A percentile compares a stretch with the other conserved stretches of the same genome.
These are phyloP conservation scores for Talaromyces islandicus DNA, from an alignment of 2,329 filamentous ascomycete genomes.

Conservation along the genomic window DNA sequence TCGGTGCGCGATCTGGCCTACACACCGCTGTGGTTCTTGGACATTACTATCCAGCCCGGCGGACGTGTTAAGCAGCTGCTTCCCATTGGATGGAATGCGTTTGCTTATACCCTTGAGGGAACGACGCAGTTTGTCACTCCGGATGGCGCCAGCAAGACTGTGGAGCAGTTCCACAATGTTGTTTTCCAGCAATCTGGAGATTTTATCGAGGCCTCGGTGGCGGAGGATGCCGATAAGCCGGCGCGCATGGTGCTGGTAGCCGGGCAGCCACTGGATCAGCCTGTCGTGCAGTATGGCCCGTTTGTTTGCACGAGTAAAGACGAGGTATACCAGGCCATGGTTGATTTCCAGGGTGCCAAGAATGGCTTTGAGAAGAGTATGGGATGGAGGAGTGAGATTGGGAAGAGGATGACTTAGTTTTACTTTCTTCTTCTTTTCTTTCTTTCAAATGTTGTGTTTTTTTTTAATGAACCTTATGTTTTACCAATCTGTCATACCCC, in stretches of 20 bases:
- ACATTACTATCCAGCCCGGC: slow-evolving; percentile 73
- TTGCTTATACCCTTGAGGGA: slow-evolving; percentile 79
- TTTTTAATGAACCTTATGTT: neutral
- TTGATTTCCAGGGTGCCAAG: slow-evolving; percentile 64
- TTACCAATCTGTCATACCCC: neutral
- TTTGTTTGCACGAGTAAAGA: slow-evolving; percentile 71
- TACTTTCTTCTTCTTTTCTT: too few relatives aligned
- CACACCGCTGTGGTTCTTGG: slow-evolving; percentile 94
- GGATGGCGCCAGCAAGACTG: slow-evolving; percentile 23
- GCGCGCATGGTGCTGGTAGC: slow-evolving; percentile 60
- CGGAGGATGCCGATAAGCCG: slow-evolving; percentile 55
- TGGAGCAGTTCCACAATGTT: slow-evolving; percentile 71
- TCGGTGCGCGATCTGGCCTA: slow-evolving; percentile 87
- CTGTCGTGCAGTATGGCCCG: slow-evolving; percentile 76
- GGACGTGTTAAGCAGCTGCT: slow-evolving; percentile 69
- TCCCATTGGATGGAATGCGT: slow-evolving; percentile 80
- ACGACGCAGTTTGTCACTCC: slow-evolving; percentile 56
- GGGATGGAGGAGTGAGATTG: slow-evolving; percentile 81
- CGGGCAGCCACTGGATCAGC: slow-evolving; percentile 72
- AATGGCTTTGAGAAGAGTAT: slow-evolving; percentile 78
- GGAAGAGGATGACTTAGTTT: slow-evolving; percentile 58
- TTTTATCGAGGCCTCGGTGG: slow-evolving; percentile 64
- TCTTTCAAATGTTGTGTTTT: too few relatives aligned
- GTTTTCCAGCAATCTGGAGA: slow-evolving; percentile 81
- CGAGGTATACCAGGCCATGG: slow-evolving; percentile 68